Conservation (phyloP, 2,329 filamentous ascomycete species). For the Volutella citrinella region DNA sequence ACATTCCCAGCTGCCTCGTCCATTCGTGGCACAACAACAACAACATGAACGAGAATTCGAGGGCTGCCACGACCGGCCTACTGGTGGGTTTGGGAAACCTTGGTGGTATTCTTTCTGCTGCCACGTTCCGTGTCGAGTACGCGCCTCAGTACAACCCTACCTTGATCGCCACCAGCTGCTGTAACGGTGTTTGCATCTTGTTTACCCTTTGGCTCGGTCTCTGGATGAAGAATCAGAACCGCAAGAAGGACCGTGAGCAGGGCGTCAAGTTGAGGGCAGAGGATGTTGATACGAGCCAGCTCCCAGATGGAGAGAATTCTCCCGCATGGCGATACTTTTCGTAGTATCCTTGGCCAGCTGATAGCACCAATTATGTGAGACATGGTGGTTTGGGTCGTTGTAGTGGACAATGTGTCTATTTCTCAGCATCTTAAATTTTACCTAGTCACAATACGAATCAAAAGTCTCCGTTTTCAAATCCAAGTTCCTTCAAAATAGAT, state of each 20-base stretch:
- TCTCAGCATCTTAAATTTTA: too few species aligned
- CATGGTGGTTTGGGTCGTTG: too few species aligned
- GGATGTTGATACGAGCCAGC: conserved; percentile 16
- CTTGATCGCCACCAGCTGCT: conserved; percentile 39
- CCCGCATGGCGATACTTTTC: conserved; percentile 13
- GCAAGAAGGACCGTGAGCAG: conserved; percentile 10
- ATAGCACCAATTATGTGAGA: too few species aligned
- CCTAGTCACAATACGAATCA: too few species aligned
- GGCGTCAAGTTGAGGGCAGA: conserved; percentile 12
- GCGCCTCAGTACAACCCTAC: conserved; percentile 48
- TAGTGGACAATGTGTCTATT: too few species aligned
- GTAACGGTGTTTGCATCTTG: conserved; percentile 18
- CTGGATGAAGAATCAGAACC: conserved; percentile 18
- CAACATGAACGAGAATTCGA: conserved; percentile 44
- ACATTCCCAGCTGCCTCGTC: conserved; percentile 45
- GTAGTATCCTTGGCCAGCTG: too few species aligned
- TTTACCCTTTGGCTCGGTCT: conserved; percentile 16
- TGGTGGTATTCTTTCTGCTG: conserved; percentile 42
- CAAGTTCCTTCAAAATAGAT: too few species aligned
- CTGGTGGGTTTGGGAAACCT: conserved; percentile 48
- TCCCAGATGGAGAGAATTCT: conserved; percentile 12
- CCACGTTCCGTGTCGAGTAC: conserved; percentile 45
- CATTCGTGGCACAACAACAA: conserved; percentile 53
- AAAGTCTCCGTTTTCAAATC: too few species aligned
- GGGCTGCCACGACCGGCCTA: conserved; percentile 46